A percentile compares a stretch with the other conserved stretches of the same genome.
Conservation (phyloP, 1,139 yeast genomes). For the Chernovozyma sophiae-reginae region DNA sequence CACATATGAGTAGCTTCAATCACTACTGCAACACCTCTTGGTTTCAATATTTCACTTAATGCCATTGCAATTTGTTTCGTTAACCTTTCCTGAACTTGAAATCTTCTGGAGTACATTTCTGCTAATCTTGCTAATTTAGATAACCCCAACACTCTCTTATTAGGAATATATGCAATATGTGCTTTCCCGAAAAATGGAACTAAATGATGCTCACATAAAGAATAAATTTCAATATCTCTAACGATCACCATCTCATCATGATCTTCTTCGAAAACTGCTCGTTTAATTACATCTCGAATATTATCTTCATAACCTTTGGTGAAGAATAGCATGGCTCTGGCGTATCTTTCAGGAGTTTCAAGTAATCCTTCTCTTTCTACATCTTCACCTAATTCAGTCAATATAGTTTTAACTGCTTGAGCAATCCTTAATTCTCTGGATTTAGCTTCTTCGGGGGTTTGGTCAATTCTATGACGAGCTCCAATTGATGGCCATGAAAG, state of each 20-base stretch:
- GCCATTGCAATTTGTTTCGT: slow-evolving; percentile 98
- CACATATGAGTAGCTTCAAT: slow-evolving; percentile 99
- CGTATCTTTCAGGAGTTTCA: slow-evolving; percentile 95
- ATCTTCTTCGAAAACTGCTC: slow-evolving; percentile 96
- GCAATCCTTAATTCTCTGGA: slow-evolving; percentile 74
- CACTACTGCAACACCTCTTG: slow-evolving; percentile 96
- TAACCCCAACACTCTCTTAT: slow-evolving; percentile 88
- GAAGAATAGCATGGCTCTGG: slow-evolving; percentile 91
- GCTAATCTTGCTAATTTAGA: slow-evolving; percentile 93
- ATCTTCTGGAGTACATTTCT: slow-evolving; percentile 91
- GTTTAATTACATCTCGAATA: slow-evolving; percentile 82
- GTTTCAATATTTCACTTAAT: slow-evolving; percentile 80
- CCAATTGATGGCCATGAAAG: slow-evolving; percentile 95
- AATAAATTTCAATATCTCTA: slow-evolving; percentile 86
- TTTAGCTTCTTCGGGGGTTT: slow-evolving; percentile 56
- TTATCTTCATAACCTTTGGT: slow-evolving; percentile 97
- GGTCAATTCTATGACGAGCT: slow-evolving; percentile 69
- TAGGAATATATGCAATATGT: slow-evolving; percentile 95
- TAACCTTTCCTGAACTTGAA: slow-evolving; percentile 94
- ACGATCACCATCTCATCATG: slow-evolving; percentile 99
- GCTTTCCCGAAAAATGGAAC: slow-evolving; percentile 97
- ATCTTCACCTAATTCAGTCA: slow-evolving; percentile 90
- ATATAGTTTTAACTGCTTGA: slow-evolving; percentile 75
- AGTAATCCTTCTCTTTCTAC: slow-evolving; percentile 80
- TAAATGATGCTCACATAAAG: slow-evolving; percentile 94